Evolutionary conservation across 1,284 basidiomycete species (phyloP), one percentile per base, ranked within the genome.

Genomic region (Cryptococcus jaspeensis): DNA sequence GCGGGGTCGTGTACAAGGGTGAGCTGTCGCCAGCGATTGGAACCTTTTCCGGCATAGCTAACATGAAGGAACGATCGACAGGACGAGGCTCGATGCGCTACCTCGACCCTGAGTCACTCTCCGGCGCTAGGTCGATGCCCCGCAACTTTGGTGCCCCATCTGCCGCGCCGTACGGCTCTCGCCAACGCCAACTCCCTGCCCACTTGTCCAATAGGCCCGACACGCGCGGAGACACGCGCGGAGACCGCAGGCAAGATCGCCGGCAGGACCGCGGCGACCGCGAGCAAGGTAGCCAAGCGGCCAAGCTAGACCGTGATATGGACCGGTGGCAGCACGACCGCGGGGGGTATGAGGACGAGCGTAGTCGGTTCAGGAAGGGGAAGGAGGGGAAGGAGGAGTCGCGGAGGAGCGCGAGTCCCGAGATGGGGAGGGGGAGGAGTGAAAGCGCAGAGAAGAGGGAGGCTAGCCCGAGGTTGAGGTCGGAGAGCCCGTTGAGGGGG

Each of bases 401-500:
- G 43, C 50, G 43, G 46, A 49, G 35, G 37, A 42, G 42, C 18
- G 50, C 12, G 23, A 64, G 56, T 57, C 55, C 53, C 6, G 44
- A 42, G 16, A 28, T 11, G 37, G 28, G 38, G 35, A 52, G 18
- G 25, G 52, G 16, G 22, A 42, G 46, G 53, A 46, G n/a, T 8
- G 60, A 70, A 35, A 80, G 74, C n/a, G 78, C 66, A 54, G 79
- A 74, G 41, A 79, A 67, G 57, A 72, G 77, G 3, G 76, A 76
- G 25, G 76, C 70, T 23, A 72, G 59, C 7, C 72, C 66, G 5
- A 66, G 70, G 44, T 77, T 66, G 49, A 78, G 62, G 16, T 70
- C 62, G 45, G 75, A 71, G 3, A 77, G 62, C 8, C 76, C 76
- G 43, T 78, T 53, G 38, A 58, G 59, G 44, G 61, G 61, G 44